Conservation (phyloP, 768 basidiomycete genomes). For the Russula compacta region DNA sequence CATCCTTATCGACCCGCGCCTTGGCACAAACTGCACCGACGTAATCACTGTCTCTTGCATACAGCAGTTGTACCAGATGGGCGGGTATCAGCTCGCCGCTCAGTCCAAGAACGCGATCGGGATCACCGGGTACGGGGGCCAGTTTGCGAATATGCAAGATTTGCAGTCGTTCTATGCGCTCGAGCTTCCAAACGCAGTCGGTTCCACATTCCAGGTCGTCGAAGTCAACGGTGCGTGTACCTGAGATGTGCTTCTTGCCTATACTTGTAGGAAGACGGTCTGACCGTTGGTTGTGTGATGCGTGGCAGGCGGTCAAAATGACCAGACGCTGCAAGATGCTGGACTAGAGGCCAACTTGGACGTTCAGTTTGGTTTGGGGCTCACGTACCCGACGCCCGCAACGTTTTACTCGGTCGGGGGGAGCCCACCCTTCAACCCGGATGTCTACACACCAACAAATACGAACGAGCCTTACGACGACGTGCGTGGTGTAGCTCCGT, state of each 20-base stretch:
- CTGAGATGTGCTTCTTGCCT: not conserved
- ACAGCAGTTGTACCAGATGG: constrained; percentile 28
- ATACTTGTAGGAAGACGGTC: not conserved
- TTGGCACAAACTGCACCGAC: constrained; percentile 27
- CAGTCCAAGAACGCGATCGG: constrained; percentile 26
- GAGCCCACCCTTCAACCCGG: constrained; percentile 20
- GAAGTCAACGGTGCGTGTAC: constrained; percentile 8
- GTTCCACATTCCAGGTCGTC: constrained; percentile 8
- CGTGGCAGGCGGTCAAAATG: constrained; percentile 17
- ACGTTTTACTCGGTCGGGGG: constrained; percentile 22
- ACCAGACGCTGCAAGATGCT: constrained; percentile 12
- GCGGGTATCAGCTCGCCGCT: constrained; percentile 21
- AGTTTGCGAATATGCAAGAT: constrained; percentile 25
- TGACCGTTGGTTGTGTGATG: not conserved
- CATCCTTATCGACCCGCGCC: constrained; percentile 19
- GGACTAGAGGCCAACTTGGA: constrained; percentile 23
- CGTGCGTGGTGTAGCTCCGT: not conserved
- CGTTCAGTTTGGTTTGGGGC: constrained; percentile 20
- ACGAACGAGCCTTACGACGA: constrained; percentile 18
- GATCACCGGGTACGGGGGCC: constrained; percentile 30
- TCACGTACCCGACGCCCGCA: constrained; percentile 21
- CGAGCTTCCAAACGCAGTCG: constrained; percentile 14
- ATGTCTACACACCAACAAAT: not conserved
- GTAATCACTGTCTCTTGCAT: constrained; percentile 29
- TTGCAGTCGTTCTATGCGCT: constrained; percentile 17